phyloP scores from a whole-genome alignment of 495 filamentous ascomycete species.

The Lophium mytilinum region DNA sequence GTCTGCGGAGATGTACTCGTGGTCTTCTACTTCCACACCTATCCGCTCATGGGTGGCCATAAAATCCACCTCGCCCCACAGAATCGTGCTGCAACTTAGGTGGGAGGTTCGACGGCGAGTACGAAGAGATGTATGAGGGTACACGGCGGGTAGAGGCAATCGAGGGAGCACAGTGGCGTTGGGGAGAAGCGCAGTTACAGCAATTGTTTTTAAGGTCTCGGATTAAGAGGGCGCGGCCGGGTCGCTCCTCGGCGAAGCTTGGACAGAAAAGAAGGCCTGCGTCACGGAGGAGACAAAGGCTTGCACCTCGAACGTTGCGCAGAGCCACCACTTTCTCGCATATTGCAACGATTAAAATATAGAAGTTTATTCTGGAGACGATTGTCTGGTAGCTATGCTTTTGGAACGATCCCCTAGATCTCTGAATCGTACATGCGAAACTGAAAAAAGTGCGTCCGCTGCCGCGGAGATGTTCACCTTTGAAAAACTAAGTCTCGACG shows the following conservation, averaged over 20 bases:
- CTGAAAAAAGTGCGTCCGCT: no score
- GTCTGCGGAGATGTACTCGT: slow-evolving; percentile 27
- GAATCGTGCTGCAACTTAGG: slow-evolving; percentile 7
- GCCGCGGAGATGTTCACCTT: no score
- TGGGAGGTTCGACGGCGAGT: neutral
- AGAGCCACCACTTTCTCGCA: no score
- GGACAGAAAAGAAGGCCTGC: no score
- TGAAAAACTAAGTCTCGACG: no score
- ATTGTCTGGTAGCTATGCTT: no score
- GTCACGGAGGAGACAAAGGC: neutral
- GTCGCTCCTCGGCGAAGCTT: neutral
- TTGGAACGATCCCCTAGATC: no score
- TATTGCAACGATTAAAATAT: no score
- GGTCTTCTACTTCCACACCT: slow-evolving; percentile 30
- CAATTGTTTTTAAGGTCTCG: neutral
- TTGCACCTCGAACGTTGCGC: neutral
- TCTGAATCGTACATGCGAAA: no score
- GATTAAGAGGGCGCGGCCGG: no score
- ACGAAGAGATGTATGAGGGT: neutral
- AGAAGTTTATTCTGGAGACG: no score
- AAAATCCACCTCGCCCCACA: slow-evolving; percentile 10
- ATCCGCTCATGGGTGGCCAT: slow-evolving; percentile 35
- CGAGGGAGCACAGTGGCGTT: neutral
- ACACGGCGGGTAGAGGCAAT: neutral
- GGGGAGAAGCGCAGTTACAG: no score